Evolutionary conservation across 768 basidiomycete species (phyloP).

Genomic region (Udeniomyces megalosporus): DNA sequence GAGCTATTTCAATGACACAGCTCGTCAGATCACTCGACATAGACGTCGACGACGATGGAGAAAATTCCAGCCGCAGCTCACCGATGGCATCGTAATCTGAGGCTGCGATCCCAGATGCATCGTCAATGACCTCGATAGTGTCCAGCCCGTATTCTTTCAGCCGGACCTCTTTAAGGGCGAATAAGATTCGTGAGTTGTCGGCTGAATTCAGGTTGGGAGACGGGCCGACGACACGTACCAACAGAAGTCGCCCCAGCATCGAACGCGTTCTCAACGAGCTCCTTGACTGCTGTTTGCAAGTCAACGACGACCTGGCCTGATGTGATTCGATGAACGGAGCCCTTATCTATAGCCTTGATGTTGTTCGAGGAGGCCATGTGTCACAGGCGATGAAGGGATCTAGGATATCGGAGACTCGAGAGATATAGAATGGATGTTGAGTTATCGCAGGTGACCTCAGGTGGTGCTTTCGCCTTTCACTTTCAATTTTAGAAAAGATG

Average conservation of each 20-base stretch:
- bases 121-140: slow-evolving; percentile 75
- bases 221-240: slow-evolving; percentile 37
- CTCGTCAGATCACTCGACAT: neutral
- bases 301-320: slow-evolving; percentile 92
- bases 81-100: slow-evolving; percentile 65
- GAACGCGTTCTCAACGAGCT: slow-evolving; percentile 87
- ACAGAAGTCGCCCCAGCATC: slow-evolving; percentile 80
- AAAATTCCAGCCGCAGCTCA: slow-evolving; percentile 28
- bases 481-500: no score
- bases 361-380: neutral
- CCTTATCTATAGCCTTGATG: slow-evolving; percentile 44
- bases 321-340: slow-evolving; percentile 72
- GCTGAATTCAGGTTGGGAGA: neutral
- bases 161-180: slow-evolving; percentile 48
- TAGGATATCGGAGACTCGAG: no score
- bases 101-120: slow-evolving; percentile 69
- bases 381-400: no score
- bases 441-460: no score
- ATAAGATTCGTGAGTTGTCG: neutral
- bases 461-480: no score
- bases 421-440: no score
- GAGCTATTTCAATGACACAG: slow-evolving; percentile 36
- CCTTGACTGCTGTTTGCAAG: slow-evolving; percentile 84
- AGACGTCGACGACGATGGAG: neutral
- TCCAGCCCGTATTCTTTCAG: slow-evolving; percentile 77